Base-by-base conservation (phyloP, 768 basidiomycete genomes). In the Candolleomyces efflorescens region DNA sequence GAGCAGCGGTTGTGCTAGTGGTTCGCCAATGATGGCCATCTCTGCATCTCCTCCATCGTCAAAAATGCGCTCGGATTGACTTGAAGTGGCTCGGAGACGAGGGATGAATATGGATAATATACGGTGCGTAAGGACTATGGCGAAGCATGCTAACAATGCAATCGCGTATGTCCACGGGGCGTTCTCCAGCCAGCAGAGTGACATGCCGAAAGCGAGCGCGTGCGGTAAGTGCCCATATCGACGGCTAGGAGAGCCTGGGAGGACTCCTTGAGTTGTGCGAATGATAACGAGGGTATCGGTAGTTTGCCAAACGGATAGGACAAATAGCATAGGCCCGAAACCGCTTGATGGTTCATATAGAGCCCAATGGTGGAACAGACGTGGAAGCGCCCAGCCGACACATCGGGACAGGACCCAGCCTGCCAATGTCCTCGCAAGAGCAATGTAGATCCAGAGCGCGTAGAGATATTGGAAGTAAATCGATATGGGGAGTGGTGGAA, bases 151-250 rank as follows among this genome's bases (percentile, higher is more conserved):
- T 12, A 69, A 48, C 13, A 71, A 45, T 2, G 71, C 68, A 22
- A 67, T 53, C 2, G 63, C 62, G 44, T 78, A 78, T 22, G 75
- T 77, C 75, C 76, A 78, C 9, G 75, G 74, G 5, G 71, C 66
- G 13, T 67, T 53, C 41, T 77, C 77, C 20, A 77, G 57, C 61
- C 55, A 60, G 45, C 59, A 60, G 15, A 56, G 32, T 9, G 41
- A 18, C 5, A 48, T 18, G 12, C 48, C 22, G 13, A 54, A 56
- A 10, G 27, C 50, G 24, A 56, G 15, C 32, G 49, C 27, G 12
- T 56, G 15, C 18, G 50, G 51, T 4, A 53, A 20, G 13, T 49
- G 38, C 6, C 47, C 55, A 24, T 32, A 32, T 17, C 22, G 39
- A 20, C 55, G n/a, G 17, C 18, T 45, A 3, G 24, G 12, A 15